Evolutionary conservation across 495 filamentous ascomycete genomes (phyloP), one percentile per base, ranked within the genome.

Genomic region (Staphylotrichum longicolle): DNA sequence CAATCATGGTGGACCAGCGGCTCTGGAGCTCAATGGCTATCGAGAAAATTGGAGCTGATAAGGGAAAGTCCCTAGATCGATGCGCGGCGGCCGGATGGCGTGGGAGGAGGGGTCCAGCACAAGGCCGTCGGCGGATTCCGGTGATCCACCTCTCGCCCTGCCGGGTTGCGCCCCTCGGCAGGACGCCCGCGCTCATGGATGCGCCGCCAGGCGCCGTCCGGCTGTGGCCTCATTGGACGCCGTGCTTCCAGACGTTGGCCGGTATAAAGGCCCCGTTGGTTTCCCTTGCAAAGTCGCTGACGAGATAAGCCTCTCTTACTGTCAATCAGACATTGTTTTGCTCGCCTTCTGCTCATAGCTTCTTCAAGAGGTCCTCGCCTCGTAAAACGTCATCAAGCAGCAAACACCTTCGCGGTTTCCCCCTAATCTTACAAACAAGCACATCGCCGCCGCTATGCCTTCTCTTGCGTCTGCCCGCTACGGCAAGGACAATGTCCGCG

Each of bases 401-500:
- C 20, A 27, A 27, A 27, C 20, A 27, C 20, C 20, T 27, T 27
- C 20, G 20, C 20, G 20, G 20, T 27, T 27, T 27, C 20, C 37
- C 37, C 37, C 37, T 10, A 39, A 39, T 7, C 10, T 39, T 39
- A 39, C 5, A 39, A 37, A n/a, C 27, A 47, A 52, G 35, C n/a
- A 40, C 32, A 44, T 30, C 15, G 50, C 48, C 39, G 50, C 35
- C 71, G 71, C 65, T 63, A 85, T 86, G 83, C 74, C 85, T 58
- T 74, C 79, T 68, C 77, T 95, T 57, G 80, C 86, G 62, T 81
- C 89, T 72, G 90, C 91, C 70, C 86, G 88, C 69, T 95, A 95
- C 75, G 91, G 91, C 79, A 95, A 95, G 86, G 93, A 97, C 83
- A 98, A 98, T 81, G 88, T 98, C 81, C 91, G 94, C 70, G 87